A percentile compares a stretch with the other conserved stretches of the same genome.
These are phyloP conservation scores for Chaetomium olivaceum DNA, from an alignment of 2,329 filamentous ascomycete genomes.

Conservation along the genomic window DNA sequence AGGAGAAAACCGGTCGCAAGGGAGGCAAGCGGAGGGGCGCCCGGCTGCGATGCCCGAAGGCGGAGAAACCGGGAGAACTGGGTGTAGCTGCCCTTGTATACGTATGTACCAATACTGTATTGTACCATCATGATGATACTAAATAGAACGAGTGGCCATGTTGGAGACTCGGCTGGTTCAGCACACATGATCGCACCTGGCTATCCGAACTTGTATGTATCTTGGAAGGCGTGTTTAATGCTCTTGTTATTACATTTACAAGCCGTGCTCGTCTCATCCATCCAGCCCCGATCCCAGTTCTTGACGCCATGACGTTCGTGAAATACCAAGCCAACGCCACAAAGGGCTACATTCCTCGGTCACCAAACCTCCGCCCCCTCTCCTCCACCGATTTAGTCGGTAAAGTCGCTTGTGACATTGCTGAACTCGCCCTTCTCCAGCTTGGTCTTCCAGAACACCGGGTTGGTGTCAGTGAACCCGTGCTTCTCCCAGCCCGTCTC, in stretches of 20 bases:
- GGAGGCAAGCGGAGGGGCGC: background rate
- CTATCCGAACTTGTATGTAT: background rate
- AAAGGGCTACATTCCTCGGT: slow-evolving; percentile 7
- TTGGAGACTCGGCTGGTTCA: background rate
- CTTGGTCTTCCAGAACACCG: slow-evolving; percentile 99
- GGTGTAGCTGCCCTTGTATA: background rate
- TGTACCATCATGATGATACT: background rate
- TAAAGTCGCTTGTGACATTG: slow-evolving; percentile 81
- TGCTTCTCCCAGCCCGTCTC: slow-evolving; percentile 99
- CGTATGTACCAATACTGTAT: background rate
- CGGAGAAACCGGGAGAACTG: background rate
- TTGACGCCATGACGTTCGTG: slow-evolving; percentile 7
- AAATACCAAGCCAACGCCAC: slow-evolving; percentile 16
- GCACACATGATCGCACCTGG: background rate
- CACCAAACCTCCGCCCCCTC: background rate
- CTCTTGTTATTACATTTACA: slow-evolving; percentile 35
- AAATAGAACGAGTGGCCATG: background rate
- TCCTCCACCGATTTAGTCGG: slow-evolving; percentile 41
- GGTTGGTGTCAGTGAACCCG: slow-evolving; percentile 96
- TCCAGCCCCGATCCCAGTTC: slow-evolving; percentile 14
- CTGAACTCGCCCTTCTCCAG: slow-evolving; percentile 97
- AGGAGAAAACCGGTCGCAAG: no score
- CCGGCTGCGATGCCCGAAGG: background rate
- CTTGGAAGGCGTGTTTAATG: slow-evolving; percentile 7
- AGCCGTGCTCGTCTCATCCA: slow-evolving; percentile 7